Percentiles rank a stretch among this genome's conserved stretches.
phyloP scores from a whole-genome alignment of 2,329 filamentous ascomycete species.

The Diplodia sapinea region DNA sequence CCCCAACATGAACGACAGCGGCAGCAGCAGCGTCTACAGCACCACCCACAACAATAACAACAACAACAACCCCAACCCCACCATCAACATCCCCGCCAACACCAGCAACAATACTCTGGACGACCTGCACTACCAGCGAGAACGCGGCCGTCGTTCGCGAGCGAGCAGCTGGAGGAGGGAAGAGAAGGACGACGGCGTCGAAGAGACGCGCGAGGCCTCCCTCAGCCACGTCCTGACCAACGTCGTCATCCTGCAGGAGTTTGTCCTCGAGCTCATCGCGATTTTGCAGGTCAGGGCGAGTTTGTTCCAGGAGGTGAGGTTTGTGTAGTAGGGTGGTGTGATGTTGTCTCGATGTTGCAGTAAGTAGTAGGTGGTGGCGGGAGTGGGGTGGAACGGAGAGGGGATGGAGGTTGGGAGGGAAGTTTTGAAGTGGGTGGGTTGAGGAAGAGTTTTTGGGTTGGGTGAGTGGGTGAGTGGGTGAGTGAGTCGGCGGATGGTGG shows the following conservation, averaged over 20 bases:
- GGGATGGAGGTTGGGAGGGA: no score
- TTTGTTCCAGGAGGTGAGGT: conserved; percentile 54
- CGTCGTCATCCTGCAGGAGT: conserved; percentile 57
- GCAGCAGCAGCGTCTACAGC: background rate
- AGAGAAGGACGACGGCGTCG: conserved; percentile 34
- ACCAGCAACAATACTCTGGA: background rate
- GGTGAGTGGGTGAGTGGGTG: background rate
- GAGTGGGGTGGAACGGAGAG: no score
- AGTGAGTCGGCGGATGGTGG: background rate
- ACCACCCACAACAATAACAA: background rate
- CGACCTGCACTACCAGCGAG: background rate
- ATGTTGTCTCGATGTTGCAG: no score
- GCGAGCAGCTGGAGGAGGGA: background rate
- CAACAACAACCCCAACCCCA: no score
- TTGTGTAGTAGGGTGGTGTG: conserved; percentile 34
- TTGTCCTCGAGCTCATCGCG: conserved; percentile 56
- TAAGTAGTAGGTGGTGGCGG: no score
- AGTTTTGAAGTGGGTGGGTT: background rate
- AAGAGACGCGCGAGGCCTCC: conserved; percentile 49
- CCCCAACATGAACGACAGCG: no score
- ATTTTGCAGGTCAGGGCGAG: conserved; percentile 56
- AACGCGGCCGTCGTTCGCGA: background rate
- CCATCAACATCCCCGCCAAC: background rate
- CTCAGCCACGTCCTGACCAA: conserved; percentile 58
- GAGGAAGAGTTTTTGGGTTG: no score